Evolutionary conservation across 371 early-diverging fungal species (phyloP), one percentile per base, ranked within the genome.

Genomic region (Mucor mucedo): DNA sequence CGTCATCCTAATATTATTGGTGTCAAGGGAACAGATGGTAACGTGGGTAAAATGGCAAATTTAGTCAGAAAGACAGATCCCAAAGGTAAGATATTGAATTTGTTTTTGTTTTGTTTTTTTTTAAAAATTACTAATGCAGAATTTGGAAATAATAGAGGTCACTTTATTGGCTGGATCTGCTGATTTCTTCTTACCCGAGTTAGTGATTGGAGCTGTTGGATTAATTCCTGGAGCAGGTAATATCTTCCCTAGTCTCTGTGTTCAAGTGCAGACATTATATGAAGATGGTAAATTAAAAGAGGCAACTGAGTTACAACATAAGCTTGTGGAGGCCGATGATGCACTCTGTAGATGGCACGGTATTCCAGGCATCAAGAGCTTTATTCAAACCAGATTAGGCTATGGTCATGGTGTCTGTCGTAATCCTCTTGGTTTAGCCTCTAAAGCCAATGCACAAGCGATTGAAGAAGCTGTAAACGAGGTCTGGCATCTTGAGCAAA

Each of bases 1-100:
- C 70, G 73, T 40, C 82, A 78, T 53, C 64, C 62, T 44, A 81
- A 81, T 55, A 77, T 81, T 65, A 62, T 73, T 8, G 82, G 77
- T 41, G 60, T 81, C 41, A 81, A 81, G 58, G 82, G 75, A 8
- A 81, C 82, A 5, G 82, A 81, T 39, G 82, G 77, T 27, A 81
- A 81, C 61, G 75, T 81, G 55, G 82, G 82, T 30, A 81, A 81
- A 58, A 75, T 81, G 48, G 77, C 77, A 8, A 71, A 72, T 40
- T 58, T 76, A 28, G 69, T 64, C 21, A 40, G 64, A 1, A 65
- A 75, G 42, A 71, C 66, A 13, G 32, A 66, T 58, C 63, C 73
- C 14, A 21, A 52, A 41, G 70, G 70, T 70, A 48, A 61, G 54
- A 13, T 7, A 48, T 66, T 38, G 11, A 7, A 35, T n/a, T 3